Conservation (phyloP, 306 rosid genomes). For the Cicer chorassanicum region DNA sequence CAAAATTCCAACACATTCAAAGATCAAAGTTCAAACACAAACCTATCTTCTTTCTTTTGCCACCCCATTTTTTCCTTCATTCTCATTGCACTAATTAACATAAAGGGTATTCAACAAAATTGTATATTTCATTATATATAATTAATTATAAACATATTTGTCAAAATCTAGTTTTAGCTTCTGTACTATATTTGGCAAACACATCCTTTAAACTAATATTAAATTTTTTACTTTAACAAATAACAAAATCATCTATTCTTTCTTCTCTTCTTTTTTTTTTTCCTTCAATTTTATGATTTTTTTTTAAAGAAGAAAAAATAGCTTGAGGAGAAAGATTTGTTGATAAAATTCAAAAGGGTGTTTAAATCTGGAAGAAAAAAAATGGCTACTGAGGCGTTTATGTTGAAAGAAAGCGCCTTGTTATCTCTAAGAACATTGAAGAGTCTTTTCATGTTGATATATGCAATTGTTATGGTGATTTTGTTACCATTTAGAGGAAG, state of each 20-base stretch:
- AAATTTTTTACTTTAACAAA: constrained; percentile 24
- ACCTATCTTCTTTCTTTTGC: too few species aligned
- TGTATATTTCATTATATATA: too few species aligned
- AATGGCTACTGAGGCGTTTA: constrained; percentile 49
- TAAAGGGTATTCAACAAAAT: too few species aligned
- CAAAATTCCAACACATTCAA: too few species aligned
- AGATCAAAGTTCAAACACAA: too few species aligned
- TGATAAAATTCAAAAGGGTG: constrained; percentile 29
- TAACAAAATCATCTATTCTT: constrained; percentile 21
- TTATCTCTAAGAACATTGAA: constrained; percentile 60
- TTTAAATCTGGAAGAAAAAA: not conserved
- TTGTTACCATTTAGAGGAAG: constrained; percentile 73
- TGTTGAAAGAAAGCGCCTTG: constrained; percentile 45
- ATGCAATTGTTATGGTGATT: constrained; percentile 58
- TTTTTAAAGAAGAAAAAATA: constrained; percentile 23
- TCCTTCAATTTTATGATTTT: not conserved
- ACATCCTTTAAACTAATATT: not conserved
- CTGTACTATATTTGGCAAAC: constrained; percentile 24
- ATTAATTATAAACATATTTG: too few species aligned
- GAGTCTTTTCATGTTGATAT: constrained; percentile 60
- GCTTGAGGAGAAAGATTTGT: constrained; percentile 11
- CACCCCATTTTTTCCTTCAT: too few species aligned
- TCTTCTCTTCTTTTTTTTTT: not conserved
- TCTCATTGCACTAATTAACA: too few species aligned
- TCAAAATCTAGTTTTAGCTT: constrained; percentile 20